phyloP scores from a whole-genome alignment of 1,139 yeast species.

The Geotrichum histeridarum region DNA sequence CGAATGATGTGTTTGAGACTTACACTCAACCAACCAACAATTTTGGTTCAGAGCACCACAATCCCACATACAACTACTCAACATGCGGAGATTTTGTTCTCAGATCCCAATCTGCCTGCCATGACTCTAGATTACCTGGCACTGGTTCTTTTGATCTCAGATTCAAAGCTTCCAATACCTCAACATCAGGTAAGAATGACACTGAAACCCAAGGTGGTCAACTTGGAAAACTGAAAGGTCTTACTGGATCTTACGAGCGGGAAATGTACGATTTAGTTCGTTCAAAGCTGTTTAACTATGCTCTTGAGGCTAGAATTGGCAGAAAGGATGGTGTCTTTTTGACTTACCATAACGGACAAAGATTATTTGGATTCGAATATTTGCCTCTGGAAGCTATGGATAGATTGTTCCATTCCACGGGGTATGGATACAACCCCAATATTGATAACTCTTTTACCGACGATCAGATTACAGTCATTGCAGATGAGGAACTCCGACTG shows the following conservation, averaged over 20 bases:
- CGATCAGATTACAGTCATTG: slow-evolving; percentile 48
- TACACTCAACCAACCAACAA: slow-evolving; percentile 23
- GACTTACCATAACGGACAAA: slow-evolving; percentile 79
- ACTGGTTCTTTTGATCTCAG: slow-evolving; percentile 90
- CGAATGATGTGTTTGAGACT: slow-evolving; percentile 42
- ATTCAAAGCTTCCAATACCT: slow-evolving; percentile 83
- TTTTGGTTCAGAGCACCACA: slow-evolving; percentile 20
- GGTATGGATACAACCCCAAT: neutral
- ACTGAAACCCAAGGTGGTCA: slow-evolving; percentile 54
- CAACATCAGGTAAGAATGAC: slow-evolving; percentile 69
- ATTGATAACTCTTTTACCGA: slow-evolving; percentile 19
- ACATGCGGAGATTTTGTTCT: slow-evolving; percentile 62
- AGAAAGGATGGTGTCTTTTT: slow-evolving; percentile 94
- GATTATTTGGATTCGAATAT: slow-evolving; percentile 87
- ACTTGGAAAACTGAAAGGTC: slow-evolving; percentile 56
- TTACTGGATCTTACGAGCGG: slow-evolving; percentile 70
- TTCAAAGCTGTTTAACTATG: slow-evolving; percentile 75
- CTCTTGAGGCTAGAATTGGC: slow-evolving; percentile 89
- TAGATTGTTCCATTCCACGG: slow-evolving; percentile 46
- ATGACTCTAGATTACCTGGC: slow-evolving; percentile 72
- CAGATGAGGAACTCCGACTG: slow-evolving; percentile 64
- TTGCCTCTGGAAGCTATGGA: slow-evolving; percentile 73
- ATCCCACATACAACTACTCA: slow-evolving; percentile 63
- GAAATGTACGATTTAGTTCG: slow-evolving; percentile 73
- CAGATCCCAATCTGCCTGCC: slow-evolving; percentile 89